Conservation (phyloP, 805 yeast genomes). For the Monosporozyma yasuniensis region DNA sequence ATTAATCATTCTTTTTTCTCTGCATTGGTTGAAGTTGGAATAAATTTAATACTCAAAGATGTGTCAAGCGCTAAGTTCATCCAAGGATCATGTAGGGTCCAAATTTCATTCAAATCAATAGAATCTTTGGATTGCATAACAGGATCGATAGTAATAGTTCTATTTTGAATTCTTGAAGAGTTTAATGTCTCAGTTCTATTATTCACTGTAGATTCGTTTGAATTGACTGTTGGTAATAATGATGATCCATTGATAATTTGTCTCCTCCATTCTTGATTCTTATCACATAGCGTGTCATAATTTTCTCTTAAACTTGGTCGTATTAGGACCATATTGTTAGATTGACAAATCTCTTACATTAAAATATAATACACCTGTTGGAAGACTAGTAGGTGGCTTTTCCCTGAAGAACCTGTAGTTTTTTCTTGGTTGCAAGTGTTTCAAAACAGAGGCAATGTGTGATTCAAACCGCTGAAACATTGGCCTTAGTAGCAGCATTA, state of each 20-base stretch:
- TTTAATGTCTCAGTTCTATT: background rate
- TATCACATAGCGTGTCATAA: conserved; percentile 8
- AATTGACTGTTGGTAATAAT: conserved; percentile 3
- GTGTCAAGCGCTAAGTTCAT: conserved; percentile 29
- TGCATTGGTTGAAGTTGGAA: conserved; percentile 22
- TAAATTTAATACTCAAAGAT: conserved; percentile 28
- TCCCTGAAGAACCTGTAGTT: too few species aligned
- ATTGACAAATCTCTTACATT: conserved; percentile 18
- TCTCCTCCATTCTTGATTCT: conserved; percentile 14
- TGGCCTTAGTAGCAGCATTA: too few species aligned
- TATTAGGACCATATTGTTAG: background rate
- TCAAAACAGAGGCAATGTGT: too few species aligned
- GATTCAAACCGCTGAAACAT: too few species aligned
- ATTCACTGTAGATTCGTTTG: background rate
- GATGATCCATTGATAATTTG: conserved; percentile 5
- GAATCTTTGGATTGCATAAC: conserved; percentile 14
- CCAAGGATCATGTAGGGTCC: conserved; percentile 32
- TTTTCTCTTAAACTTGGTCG: conserved; percentile 4
- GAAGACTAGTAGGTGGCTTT: too few species aligned
- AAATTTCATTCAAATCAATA: conserved; percentile 23
- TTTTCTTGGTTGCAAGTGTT: too few species aligned
- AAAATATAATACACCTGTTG: conserved; percentile 25
- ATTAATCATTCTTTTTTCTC: background rate
- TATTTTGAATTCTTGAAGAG: conserved; percentile 2
- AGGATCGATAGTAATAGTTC: conserved; percentile 17